phyloP scores from a whole-genome alignment of 73 alveolate species.

The Paramecium primaurelia region DNA sequence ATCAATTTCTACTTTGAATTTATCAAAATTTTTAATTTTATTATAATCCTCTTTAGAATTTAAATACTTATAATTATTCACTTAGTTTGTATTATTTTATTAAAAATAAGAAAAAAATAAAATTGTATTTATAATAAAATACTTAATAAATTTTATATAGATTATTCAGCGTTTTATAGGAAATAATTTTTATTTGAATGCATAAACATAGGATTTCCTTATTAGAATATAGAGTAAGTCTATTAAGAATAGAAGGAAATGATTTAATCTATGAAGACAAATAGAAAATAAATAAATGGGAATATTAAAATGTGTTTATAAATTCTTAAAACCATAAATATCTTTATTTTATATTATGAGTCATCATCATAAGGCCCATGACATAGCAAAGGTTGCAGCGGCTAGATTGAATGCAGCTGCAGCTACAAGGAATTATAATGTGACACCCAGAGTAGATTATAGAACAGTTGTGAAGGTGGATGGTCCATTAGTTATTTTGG shows the following conservation, averaged over 20 bases:
- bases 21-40: too few relatives aligned
- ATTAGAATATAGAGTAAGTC: background rate
- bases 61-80: too few relatives aligned
- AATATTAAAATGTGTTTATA: background rate
- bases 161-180: background rate
- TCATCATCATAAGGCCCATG: slow-evolving; percentile 20
- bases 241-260: background rate
- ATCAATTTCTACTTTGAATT: background rate
- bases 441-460: slow-evolving; percentile 98
- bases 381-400: slow-evolving; percentile 2
- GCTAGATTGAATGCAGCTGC: slow-evolving; percentile 68
- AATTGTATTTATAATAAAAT: too few relatives aligned
- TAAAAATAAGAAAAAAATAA: too few relatives aligned
- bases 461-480: slow-evolving; percentile 98
- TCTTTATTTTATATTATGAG: slow-evolving; percentile 22
- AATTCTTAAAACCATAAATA: slow-evolving; percentile 25
- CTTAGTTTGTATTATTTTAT: too few relatives aligned
- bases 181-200: background rate
- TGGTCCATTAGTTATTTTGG: slow-evolving; percentile 99
- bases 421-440: slow-evolving; percentile 79
- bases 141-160: too few relatives aligned
- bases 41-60: too few relatives aligned
- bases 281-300: background rate
- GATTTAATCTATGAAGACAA: background rate
- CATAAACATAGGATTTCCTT: background rate